phyloP scores from a whole-genome alignment of 257 asterid species.

The Solanum corneliomulleri region DNA sequence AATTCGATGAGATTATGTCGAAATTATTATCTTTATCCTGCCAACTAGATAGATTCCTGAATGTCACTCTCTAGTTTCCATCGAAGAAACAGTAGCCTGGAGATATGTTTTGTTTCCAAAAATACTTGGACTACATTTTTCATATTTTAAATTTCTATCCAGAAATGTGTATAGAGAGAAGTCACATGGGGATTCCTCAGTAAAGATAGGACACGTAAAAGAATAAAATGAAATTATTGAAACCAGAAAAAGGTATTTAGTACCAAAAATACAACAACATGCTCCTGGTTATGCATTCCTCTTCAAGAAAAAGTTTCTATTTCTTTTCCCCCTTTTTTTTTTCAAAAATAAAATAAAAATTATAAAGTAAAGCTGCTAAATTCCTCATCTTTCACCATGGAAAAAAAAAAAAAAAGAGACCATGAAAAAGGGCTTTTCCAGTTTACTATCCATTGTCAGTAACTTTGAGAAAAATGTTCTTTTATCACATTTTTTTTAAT shows the following conservation, averaged over 20 bases:
- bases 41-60: background rate
- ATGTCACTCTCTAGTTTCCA: background rate
- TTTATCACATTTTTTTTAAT: background rate
- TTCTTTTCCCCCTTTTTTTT: background rate
- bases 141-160: background rate
- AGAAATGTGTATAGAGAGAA: background rate
- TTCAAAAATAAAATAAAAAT: background rate
- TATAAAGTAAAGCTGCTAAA: background rate
- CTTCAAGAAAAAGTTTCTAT: background rate
- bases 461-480: background rate
- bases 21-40: background rate
- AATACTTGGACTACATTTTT: background rate
- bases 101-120: background rate
- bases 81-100: background rate
- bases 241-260: background rate
- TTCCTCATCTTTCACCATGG: background rate
- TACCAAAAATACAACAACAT: background rate
- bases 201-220: background rate
- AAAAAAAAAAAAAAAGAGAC: background rate
- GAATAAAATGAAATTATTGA: background rate
- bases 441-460: background rate
- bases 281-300: background rate
- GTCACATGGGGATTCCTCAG: background rate
- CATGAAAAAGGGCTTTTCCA: background rate
- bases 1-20: background rate